Percentiles rank a stretch among this genome's conserved stretches.
These are phyloP conservation scores for Macadamia tetraphylla DNA, from an alignment of 164 flowering plant species.

Conservation along the genomic window DNA sequence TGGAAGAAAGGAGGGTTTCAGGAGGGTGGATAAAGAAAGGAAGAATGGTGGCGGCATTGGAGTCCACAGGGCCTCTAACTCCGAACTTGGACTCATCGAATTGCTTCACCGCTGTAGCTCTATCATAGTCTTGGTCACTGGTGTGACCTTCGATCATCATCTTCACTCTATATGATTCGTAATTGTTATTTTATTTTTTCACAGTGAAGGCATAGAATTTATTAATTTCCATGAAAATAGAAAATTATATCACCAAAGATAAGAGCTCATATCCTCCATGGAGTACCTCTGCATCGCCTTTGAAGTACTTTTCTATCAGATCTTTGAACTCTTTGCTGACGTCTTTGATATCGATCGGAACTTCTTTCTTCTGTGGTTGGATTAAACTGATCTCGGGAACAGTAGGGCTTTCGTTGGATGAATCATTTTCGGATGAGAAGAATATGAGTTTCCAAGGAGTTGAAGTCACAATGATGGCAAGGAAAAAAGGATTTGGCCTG, in stretches of 20 bases:
- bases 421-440: slow-evolving; percentile 2
- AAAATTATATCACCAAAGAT: no score
- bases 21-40: background rate
- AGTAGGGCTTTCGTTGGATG: background rate
- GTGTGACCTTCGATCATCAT: background rate
- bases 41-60: slow-evolving; percentile 12
- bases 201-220: no score
- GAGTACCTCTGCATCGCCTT: slow-evolving; percentile 55
- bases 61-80: slow-evolving; percentile 36
- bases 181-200: no score
- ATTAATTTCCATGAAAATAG: no score
- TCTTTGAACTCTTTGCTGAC: slow-evolving; percentile 51
- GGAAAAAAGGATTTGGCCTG: slow-evolving; percentile 11
- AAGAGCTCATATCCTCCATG: background rate
- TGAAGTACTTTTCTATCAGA: slow-evolving; percentile 47
- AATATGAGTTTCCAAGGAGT: slow-evolving; percentile 22
- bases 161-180: background rate
- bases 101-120: slow-evolving; percentile 22
- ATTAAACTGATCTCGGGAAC: slow-evolving; percentile 15
- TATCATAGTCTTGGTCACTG: slow-evolving; percentile 6
- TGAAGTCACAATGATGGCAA: slow-evolving; percentile 7
- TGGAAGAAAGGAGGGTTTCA: background rate
- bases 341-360: slow-evolving; percentile 25
- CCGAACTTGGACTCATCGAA: slow-evolving; percentile 35
- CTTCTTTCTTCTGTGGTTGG: slow-evolving; percentile 17